phyloP scores from a whole-genome alignment of 176 grass and related monocot genomes.

The Pontederia crassipes region DNA sequence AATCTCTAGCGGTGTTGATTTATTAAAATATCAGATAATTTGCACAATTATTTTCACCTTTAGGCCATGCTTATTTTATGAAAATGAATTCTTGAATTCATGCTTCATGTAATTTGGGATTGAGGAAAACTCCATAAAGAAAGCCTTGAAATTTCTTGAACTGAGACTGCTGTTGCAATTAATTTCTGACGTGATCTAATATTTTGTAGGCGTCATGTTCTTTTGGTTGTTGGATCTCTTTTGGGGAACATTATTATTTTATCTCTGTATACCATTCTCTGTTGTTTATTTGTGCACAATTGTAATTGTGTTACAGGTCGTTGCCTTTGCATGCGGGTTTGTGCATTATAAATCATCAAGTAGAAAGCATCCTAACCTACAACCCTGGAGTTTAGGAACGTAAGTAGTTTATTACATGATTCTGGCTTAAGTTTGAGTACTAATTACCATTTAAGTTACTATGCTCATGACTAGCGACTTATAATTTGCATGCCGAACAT shows the following conservation, averaged over 20 bases:
- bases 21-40: too few relatives aligned
- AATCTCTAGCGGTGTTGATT: too few relatives aligned
- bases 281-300: too few relatives aligned
- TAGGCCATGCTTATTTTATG: background rate
- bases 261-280: too few relatives aligned
- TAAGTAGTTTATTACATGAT: constrained; percentile 34
- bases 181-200: too few relatives aligned
- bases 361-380: constrained; percentile 63
- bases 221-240: too few relatives aligned
- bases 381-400: constrained; percentile 93
- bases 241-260: too few relatives aligned
- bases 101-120: background rate
- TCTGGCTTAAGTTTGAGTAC: background rate
- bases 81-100: background rate
- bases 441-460: background rate
- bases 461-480: background rate
- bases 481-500: constrained; percentile 6
- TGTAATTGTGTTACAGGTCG: constrained; percentile 32
- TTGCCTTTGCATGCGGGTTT: constrained; percentile 88
- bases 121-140: too few relatives aligned
- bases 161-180: too few relatives aligned
- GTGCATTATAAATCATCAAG: constrained; percentile 93
- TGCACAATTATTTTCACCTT: background rate
- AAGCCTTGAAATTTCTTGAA: too few relatives aligned
- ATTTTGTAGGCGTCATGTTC: too few relatives aligned